Conservation (phyloP, 176 grass and related monocot genomes). For the Thalia dealbata region DNA sequence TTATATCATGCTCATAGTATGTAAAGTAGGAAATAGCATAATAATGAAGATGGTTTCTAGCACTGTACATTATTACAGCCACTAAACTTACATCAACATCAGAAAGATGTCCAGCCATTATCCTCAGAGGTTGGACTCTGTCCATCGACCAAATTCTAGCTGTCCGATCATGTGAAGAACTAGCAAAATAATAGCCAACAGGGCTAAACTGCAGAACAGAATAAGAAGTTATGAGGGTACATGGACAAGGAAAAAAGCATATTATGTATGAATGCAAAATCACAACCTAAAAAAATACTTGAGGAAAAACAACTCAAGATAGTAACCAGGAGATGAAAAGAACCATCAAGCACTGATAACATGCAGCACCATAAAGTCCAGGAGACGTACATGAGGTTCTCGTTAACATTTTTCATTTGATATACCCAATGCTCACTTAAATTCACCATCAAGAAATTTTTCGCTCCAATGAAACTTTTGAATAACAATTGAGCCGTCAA, state of each 20-base stretch:
- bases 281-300: neutral
- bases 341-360: neutral
- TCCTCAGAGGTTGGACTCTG: constrained; percentile 87
- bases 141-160: constrained; percentile 99
- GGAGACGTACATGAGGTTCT: neutral
- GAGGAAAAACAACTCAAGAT: neutral
- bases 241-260: constrained; percentile 1
- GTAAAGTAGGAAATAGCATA: neutral
- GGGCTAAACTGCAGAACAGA: constrained; percentile 72
- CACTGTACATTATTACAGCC: neutral
- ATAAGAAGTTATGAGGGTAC: constrained; percentile 9
- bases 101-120: constrained; percentile 94
- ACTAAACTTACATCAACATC: constrained; percentile 88
- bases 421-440: neutral
- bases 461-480: too few species aligned
- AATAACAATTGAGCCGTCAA: neutral
- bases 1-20: neutral
- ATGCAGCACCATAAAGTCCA: neutral
- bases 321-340: neutral
- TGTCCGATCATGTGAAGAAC: constrained; percentile 91
- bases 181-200: constrained; percentile 96
- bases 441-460: too few species aligned
- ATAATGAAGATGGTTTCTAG: neutral
- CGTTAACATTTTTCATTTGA: neutral
- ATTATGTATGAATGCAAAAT: neutral